Percentiles rank a stretch among this genome's conserved stretches.
phyloP scores from a whole-genome alignment of 331 rosid genomes.

The Pyrus hybrid region DNA sequence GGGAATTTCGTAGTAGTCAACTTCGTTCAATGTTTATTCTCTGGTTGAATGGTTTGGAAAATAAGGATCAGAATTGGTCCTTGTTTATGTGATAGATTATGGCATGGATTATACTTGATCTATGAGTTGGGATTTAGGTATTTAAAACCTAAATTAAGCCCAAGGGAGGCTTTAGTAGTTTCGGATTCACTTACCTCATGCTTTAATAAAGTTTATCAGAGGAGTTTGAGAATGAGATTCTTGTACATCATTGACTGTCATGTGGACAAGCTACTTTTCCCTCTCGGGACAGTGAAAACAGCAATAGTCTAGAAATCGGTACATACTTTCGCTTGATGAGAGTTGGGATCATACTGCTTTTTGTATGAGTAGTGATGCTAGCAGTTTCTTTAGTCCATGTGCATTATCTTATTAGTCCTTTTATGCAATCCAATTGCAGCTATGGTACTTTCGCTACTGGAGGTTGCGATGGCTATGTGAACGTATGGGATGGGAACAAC shows the following conservation, averaged over 20 bases:
- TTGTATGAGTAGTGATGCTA: background rate
- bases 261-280: background rate
- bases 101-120: background rate
- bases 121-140: background rate
- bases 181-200: background rate
- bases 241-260: background rate
- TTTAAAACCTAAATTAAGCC: background rate
- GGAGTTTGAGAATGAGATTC: background rate
- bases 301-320: too few species aligned
- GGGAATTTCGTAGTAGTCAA: background rate
- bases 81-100: background rate
- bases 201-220: background rate
- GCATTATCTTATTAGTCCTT: background rate
- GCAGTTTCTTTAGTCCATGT: background rate
- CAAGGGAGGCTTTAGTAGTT: background rate
- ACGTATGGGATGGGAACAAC: slow-evolving; percentile 99
- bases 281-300: background rate
- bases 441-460: slow-evolving; percentile 98
- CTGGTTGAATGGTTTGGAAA: background rate
- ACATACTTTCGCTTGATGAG: background rate
- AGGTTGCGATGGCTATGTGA: slow-evolving; percentile 96
- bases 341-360: background rate
- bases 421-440: slow-evolving; percentile 37
- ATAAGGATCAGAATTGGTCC: background rate
- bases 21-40: background rate